Conservation (phyloP, 1,284 basidiomycete species). For the Gomphus bonarii region DNA sequence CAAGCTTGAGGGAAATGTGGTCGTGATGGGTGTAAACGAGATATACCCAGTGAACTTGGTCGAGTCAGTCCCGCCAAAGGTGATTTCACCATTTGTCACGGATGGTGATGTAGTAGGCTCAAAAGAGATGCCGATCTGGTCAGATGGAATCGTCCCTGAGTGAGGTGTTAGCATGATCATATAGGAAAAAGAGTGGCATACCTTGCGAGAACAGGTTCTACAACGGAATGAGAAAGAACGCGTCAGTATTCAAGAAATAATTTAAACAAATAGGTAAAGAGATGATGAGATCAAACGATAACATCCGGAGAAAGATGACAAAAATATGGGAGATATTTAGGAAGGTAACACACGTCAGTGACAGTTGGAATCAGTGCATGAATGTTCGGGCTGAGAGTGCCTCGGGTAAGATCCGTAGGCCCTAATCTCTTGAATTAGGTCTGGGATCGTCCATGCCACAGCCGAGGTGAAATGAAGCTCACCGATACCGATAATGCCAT, state of each 20-base stretch:
- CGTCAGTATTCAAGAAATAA: background rate
- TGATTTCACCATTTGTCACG: conserved; percentile 21
- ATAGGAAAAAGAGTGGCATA: conserved; percentile 9
- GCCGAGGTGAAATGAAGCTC: background rate
- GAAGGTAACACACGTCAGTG: conserved; percentile 26
- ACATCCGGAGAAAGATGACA: background rate
- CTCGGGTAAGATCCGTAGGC: background rate
- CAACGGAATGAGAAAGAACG: background rate
- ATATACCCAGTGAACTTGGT: conserved; percentile 37
- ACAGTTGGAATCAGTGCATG: conserved; percentile 25
- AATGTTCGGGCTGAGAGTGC: conserved; percentile 18
- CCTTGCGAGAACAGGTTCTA: background rate
- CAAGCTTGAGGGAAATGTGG: conserved; percentile 32
- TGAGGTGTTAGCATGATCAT: conserved; percentile 13
- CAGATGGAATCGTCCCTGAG: conserved; percentile 25
- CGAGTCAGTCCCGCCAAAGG: conserved; percentile 37
- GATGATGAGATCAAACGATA: background rate
- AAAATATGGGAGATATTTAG: background rate
- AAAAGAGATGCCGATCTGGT: conserved; percentile 38
- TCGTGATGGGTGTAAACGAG: conserved; percentile 36
- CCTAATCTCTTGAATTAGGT: background rate
- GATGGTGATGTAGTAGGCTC: conserved; percentile 28
- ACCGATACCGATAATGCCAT: conserved; percentile 1
- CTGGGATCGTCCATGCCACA: background rate
- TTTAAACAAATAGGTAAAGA: background rate